Evolutionary conservation across 805 yeast species (phyloP).

Genomic region (Saccharomycopsis capsularis): DNA sequence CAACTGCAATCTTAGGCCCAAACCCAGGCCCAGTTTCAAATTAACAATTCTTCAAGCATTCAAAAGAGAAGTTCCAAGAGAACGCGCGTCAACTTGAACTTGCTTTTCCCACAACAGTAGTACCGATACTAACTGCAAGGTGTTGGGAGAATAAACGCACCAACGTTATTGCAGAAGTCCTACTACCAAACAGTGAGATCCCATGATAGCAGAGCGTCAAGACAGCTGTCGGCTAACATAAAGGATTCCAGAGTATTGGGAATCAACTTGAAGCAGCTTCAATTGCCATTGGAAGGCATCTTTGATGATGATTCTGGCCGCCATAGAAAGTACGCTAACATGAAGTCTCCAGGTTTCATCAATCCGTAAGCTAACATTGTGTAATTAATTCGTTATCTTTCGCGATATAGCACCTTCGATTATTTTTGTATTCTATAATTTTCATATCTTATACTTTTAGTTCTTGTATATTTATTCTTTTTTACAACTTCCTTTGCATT

Average conservation of each 20-base stretch:
- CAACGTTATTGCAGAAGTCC: constrained; percentile 8
- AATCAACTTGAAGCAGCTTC: constrained; percentile 2
- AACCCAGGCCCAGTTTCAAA: neutral
- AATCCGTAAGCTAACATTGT: constrained; percentile 13
- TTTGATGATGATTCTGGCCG: constrained; percentile 11
- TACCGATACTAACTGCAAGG: neutral
- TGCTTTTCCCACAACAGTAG: neutral
- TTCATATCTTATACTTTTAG: neutral
- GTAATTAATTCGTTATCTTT: neutral
- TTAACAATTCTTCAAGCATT: constrained; percentile 16
- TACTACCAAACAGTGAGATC: constrained; percentile 1
- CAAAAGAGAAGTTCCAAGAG: constrained; percentile 20
- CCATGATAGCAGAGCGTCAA: neutral
- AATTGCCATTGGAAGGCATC: constrained; percentile 5
- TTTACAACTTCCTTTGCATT: neutral
- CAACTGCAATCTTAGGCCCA: no score
- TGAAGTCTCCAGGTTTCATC: neutral
- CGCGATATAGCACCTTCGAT: neutral
- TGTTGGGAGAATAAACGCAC: constrained; percentile 17
- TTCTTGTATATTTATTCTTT: neutral
- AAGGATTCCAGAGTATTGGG: constrained; percentile 18
- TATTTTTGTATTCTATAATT: neutral
- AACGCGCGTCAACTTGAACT: neutral
- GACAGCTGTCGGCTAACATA: constrained; percentile 4
- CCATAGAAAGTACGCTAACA: neutral